Percentiles rank a stretch among this genome's conserved stretches.
These are phyloP conservation scores for Komagataella mondaviorum DNA, from an alignment of 805 yeast species.

Conservation along the genomic window DNA sequence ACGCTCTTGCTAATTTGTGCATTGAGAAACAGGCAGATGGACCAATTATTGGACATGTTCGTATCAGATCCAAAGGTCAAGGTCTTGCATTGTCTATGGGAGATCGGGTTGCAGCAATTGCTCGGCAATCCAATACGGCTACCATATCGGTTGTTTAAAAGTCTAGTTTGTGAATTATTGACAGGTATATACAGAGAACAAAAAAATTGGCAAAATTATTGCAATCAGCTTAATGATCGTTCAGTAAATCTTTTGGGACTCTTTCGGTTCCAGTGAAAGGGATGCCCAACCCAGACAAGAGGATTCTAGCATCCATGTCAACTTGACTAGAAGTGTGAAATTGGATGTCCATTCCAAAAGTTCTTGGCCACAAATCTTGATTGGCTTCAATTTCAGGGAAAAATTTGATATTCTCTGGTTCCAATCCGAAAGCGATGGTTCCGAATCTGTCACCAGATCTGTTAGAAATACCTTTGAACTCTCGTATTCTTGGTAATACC, in stretches of 20 bases:
- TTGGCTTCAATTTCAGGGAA: conserved; percentile 93
- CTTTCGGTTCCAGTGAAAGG: conserved; percentile 55
- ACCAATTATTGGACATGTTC: conserved; percentile 80
- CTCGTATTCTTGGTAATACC: conserved; percentile 86
- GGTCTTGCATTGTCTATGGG: conserved; percentile 93
- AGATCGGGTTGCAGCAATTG: conserved; percentile 80
- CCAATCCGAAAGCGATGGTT: conserved; percentile 73
- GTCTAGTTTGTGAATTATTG: not conserved
- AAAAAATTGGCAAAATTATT: no score
- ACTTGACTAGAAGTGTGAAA: conserved; percentile 82
- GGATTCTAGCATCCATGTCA: conserved; percentile 78
- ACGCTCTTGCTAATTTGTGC: conserved; percentile 90
- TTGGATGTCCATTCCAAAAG: conserved; percentile 77
- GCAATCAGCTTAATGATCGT: not conserved
- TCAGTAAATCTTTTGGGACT: conserved; percentile 14
- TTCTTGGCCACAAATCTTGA: conserved; percentile 79
- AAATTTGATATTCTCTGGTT: conserved; percentile 57
- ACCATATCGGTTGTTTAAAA: not conserved
- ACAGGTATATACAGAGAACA: not conserved
- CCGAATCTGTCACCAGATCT: conserved; percentile 78
- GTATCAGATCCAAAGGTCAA: conserved; percentile 96
- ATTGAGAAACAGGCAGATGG: conserved; percentile 71
- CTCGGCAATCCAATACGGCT: conserved; percentile 16
- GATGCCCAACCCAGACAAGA: conserved; percentile 70
- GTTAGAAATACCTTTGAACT: conserved; percentile 66